phyloP scores from a whole-genome alignment of 2,329 filamentous ascomycete genomes.

The Exophiala sideris region DNA sequence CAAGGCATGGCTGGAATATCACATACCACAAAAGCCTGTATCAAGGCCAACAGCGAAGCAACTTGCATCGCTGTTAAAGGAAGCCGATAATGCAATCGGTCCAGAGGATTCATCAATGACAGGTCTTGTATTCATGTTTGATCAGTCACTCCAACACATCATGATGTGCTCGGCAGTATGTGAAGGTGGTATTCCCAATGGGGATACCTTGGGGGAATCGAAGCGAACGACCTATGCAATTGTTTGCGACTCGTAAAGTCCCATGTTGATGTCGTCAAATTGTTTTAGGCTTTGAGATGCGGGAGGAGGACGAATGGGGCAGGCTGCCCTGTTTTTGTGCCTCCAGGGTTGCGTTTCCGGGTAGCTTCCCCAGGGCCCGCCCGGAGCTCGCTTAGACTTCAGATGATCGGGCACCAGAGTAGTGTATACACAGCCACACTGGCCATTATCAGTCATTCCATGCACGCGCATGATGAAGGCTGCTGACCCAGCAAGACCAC shows the following conservation, averaged over 20 bases:
- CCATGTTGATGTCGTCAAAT: not conserved
- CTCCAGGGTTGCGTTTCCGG: not conserved
- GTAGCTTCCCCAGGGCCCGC: not conserved
- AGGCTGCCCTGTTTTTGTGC: not conserved
- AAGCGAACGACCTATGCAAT: not conserved
- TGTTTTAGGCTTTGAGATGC: not conserved
- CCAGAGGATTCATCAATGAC: slow-evolving; percentile 74
- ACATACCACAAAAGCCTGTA: slow-evolving; percentile 76
- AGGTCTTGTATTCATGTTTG: slow-evolving; percentile 79
- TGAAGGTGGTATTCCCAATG: not conserved
- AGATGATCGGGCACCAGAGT: not conserved
- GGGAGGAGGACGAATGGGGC: not conserved
- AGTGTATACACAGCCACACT: not conserved
- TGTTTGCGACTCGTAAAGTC: not conserved
- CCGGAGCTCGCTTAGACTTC: not conserved
- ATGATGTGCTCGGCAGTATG: not conserved
- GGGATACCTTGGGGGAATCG: not conserved
- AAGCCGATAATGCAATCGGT: slow-evolving; percentile 73
- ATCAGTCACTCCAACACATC: not conserved
- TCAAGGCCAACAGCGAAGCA: slow-evolving; percentile 87
- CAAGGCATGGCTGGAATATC: no score
- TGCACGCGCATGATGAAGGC: not conserved
- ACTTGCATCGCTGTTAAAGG: slow-evolving; percentile 80
- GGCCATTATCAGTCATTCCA: not conserved
- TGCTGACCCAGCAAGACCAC: not conserved